phyloP scores from a whole-genome alignment of 2,329 filamentous ascomycete genomes.

The Cladosporium phlei region DNA sequence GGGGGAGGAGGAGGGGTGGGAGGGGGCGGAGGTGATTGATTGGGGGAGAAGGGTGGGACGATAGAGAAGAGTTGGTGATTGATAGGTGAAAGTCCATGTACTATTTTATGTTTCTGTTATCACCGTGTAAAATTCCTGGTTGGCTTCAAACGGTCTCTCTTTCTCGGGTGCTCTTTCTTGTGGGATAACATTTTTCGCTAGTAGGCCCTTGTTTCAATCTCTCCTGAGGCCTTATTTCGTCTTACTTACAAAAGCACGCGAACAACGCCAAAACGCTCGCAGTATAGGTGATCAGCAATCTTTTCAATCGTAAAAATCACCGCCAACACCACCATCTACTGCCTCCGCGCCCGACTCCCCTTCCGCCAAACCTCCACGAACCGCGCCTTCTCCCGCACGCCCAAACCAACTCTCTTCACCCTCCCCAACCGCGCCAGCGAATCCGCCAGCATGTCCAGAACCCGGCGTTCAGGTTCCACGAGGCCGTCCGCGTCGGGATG shows the following conservation, averaged over 20 bases:
- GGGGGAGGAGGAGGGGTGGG: constrained; percentile 18
- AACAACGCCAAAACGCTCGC: no score
- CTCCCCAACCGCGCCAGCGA: constrained; percentile 80
- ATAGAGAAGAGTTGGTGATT: background rate
- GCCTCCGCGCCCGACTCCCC: constrained; percentile 7
- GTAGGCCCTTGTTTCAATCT: no score
- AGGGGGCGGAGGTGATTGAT: constrained; percentile 18
- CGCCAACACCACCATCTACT: no score
- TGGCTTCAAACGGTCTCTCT: background rate
- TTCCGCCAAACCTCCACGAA: constrained; percentile 68
- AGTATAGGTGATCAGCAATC: no score
- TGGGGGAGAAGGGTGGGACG: constrained; percentile 6
- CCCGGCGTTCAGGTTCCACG: constrained; percentile 57
- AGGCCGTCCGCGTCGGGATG: constrained; percentile 27
- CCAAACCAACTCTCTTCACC: constrained; percentile 83
- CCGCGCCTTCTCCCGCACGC: constrained; percentile 72
- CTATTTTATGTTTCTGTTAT: background rate
- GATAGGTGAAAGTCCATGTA: background rate
- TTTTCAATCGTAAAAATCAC: no score
- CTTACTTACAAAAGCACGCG: no score
- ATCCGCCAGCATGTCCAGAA: constrained; percentile 77
- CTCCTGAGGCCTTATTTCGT: no score
- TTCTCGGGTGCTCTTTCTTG: background rate
- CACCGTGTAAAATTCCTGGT: background rate
- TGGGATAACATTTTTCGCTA: background rate